phyloP scores from a whole-genome alignment of 1,284 basidiomycete genomes.

The Malassezia cuniculi region DNA sequence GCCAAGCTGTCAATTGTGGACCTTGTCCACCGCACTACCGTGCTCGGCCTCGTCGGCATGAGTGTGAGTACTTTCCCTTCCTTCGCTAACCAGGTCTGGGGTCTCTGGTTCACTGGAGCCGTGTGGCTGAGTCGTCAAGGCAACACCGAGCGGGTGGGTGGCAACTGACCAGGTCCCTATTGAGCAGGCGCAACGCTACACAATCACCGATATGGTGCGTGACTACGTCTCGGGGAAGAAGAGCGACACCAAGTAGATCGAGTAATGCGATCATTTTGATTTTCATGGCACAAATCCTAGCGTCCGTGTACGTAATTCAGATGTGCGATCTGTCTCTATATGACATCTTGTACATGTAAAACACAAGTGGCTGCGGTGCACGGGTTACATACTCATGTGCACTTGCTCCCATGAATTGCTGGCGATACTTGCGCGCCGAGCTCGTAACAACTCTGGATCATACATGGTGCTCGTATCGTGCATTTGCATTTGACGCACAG shows the following conservation, averaged over 20 bases:
- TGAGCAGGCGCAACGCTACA: conserved; percentile 1
- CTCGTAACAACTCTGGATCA: not conserved
- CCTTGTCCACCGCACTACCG: conserved; percentile 8
- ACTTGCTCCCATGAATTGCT: too few species aligned
- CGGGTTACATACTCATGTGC: too few species aligned
- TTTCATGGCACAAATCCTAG: too few species aligned
- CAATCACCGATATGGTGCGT: conserved; percentile 8
- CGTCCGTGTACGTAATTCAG: too few species aligned
- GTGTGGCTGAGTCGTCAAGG: conserved; percentile 13
- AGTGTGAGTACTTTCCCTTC: not conserved
- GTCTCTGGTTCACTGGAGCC: conserved; percentile 13
- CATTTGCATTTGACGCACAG: conserved; percentile 1
- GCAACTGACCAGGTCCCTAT: too few species aligned
- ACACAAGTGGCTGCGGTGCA: too few species aligned
- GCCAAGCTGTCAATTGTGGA: conserved; percentile 5
- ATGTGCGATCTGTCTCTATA: too few species aligned
- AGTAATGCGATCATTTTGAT: too few species aligned
- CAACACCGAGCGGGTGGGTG: conserved; percentile 11
- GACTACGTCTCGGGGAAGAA: too few species aligned
- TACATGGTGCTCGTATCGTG: not conserved
- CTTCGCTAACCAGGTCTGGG: conserved; percentile 8
- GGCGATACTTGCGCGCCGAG: conserved; percentile 3
- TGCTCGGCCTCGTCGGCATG: conserved; percentile 7
- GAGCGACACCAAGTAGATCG: too few species aligned
- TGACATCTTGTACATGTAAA: too few species aligned